These are phyloP conservation scores for Leptosphaerulina australis DNA, from an alignment of 2,329 filamentous ascomycete genomes.

Conservation along the genomic window DNA sequence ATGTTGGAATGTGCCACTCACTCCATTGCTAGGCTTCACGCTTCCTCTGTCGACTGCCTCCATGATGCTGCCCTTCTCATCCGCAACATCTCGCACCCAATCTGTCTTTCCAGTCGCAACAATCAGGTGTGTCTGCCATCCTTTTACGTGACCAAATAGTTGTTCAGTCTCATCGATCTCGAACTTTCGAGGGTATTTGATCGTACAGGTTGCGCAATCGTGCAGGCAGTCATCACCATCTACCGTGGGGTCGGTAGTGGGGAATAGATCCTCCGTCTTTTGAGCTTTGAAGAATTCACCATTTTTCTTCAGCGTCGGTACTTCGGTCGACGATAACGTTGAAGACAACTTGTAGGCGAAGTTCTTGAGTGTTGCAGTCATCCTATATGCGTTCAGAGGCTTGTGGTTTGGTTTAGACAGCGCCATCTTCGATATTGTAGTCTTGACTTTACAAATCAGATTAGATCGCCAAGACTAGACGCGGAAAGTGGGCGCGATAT, in stretches of 20 bases:
- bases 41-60: slow-evolving; percentile 58
- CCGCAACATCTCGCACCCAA: slow-evolving; percentile 83
- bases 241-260: slow-evolving; percentile 71
- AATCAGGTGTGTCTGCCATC: slow-evolving; percentile 86
- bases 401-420: slow-evolving; percentile 28
- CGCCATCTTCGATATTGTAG: slow-evolving; percentile 24
- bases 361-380: slow-evolving; percentile 46
- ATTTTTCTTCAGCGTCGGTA: slow-evolving; percentile 38
- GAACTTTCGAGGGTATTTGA: slow-evolving; percentile 77
- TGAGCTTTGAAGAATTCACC: slow-evolving; percentile 57
- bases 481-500: slow-evolving; percentile 39
- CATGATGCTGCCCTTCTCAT: slow-evolving; percentile 74
- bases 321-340: slow-evolving; percentile 37
- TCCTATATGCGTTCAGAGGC: slow-evolving; percentile 43
- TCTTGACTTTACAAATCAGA: slow-evolving; percentile 37
- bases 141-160: slow-evolving; percentile 84
- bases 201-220: slow-evolving; percentile 82
- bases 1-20: slow-evolving; percentile 51
- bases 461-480: slow-evolving; percentile 43
- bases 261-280: slow-evolving; percentile 67
- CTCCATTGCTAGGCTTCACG: slow-evolving; percentile 69
- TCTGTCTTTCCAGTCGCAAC: slow-evolving; percentile 96
- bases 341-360: slow-evolving; percentile 47
- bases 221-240: slow-evolving; percentile 89
- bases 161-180: slow-evolving; percentile 75